These are phyloP conservation scores for Penicillium longicatenatum DNA, from an alignment of 495 filamentous ascomycete genomes.

Conservation along the genomic window DNA sequence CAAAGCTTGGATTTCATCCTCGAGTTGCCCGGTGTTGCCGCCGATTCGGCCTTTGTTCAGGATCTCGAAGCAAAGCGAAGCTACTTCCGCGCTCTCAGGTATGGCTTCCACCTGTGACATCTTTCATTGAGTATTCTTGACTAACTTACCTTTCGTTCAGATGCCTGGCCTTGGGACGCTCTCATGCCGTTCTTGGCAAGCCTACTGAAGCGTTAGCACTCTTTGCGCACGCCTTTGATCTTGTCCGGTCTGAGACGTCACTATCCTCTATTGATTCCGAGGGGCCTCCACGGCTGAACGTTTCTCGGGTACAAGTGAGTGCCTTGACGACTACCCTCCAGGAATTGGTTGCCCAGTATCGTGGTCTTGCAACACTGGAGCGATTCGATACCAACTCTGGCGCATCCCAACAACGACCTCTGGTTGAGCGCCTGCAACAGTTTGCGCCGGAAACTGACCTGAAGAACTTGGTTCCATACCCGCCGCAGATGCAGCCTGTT, in stretches of 20 bases:
- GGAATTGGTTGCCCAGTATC: constrained; percentile 71
- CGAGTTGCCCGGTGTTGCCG: constrained; percentile 87
- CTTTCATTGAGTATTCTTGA: not conserved
- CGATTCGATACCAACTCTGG: constrained; percentile 47
- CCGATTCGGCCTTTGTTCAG: constrained; percentile 71
- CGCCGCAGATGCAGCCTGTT: constrained; percentile 77
- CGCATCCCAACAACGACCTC: constrained; percentile 42
- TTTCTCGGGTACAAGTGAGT: constrained; percentile 58
- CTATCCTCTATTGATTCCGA: constrained; percentile 33
- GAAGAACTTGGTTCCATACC: constrained; percentile 79
- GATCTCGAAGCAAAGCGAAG: constrained; percentile 75
- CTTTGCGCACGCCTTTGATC: constrained; percentile 65
- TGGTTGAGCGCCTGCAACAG: constrained; percentile 72
- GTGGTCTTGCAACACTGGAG: constrained; percentile 79
- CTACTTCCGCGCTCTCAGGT: constrained; percentile 91
- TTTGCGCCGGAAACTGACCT: constrained; percentile 73
- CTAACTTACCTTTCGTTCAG: constrained; percentile 43
- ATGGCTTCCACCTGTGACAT: constrained; percentile 22
- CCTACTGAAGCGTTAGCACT: constrained; percentile 85
- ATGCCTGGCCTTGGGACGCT: constrained; percentile 82
- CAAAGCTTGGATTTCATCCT: constrained; percentile 88
- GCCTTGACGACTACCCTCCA: constrained; percentile 61
- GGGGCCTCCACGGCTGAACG: constrained; percentile 55
- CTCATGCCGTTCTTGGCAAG: constrained; percentile 72
- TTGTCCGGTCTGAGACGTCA: constrained; percentile 41